These are phyloP conservation scores for Acacia confusa DNA, from an alignment of 306 rosid species.

Conservation along the genomic window DNA sequence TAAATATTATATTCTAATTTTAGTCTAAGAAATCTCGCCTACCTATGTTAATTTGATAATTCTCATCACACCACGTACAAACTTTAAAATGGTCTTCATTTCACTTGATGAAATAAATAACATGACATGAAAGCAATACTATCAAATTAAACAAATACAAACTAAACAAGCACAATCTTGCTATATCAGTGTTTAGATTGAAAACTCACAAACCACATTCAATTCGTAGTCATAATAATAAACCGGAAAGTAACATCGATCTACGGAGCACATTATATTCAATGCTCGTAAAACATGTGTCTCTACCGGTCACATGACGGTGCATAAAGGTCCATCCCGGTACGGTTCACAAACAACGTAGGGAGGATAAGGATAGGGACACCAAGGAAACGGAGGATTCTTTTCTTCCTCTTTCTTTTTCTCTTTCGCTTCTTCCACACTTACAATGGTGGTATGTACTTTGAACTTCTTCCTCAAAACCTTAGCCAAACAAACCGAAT, in stretches of 20 bases:
- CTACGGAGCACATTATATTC: too few relatives aligned
- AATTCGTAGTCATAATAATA: background rate
- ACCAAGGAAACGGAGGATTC: background rate
- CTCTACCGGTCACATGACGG: background rate
- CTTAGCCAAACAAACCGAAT: conserved; percentile 25
- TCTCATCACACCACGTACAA: background rate
- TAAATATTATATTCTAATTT: too few relatives aligned
- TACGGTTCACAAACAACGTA: background rate
- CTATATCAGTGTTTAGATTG: too few relatives aligned
- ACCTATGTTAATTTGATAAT: too few relatives aligned
- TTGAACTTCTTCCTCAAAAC: conserved; percentile 38
- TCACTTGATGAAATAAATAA: background rate
- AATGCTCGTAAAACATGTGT: too few relatives aligned
- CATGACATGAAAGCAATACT: background rate
- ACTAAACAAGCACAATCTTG: background rate
- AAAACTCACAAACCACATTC: background rate
- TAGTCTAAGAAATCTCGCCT: too few relatives aligned
- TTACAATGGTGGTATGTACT: conserved; percentile 1
- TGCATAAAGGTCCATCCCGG: background rate
- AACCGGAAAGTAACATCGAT: background rate
- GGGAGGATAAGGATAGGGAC: background rate
- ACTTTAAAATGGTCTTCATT: background rate
- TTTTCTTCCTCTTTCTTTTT: conserved; percentile 7
- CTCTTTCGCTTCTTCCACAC: conserved; percentile 21
- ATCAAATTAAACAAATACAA: background rate